Evolutionary conservation across 805 yeast species (phyloP).

Genomic region (Yamadazyma nakazawae): DNA sequence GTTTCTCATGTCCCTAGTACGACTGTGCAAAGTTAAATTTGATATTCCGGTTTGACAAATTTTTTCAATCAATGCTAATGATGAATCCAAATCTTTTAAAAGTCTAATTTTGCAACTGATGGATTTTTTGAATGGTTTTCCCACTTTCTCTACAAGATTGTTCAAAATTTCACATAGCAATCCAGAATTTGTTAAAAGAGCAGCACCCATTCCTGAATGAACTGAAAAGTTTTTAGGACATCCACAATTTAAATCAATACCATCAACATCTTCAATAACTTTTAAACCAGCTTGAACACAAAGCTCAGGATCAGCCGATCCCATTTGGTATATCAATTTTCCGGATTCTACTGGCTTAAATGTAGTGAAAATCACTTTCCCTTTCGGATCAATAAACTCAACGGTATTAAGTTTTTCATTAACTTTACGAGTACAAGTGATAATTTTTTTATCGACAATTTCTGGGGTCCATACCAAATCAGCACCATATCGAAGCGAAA

Average conservation of each 20-base stretch:
- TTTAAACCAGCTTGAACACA: slow-evolving; percentile 87
- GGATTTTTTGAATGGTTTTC: slow-evolving; percentile 70
- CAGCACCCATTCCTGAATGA: slow-evolving; percentile 98
- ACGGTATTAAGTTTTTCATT: slow-evolving; percentile 58
- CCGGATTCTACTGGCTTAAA: slow-evolving; percentile 58
- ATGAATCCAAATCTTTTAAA: slow-evolving; percentile 48
- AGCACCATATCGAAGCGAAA: slow-evolving; percentile 82
- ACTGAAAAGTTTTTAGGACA: slow-evolving; percentile 95
- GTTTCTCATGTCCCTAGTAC: slow-evolving; percentile 85
- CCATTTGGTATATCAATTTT: slow-evolving; percentile 82
- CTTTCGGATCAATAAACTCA: slow-evolving; percentile 49
- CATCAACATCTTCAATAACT: slow-evolving; percentile 83
- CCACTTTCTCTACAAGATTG: slow-evolving; percentile 73
- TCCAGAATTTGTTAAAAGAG: slow-evolving; percentile 79
- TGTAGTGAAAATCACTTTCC: slow-evolving; percentile 69
- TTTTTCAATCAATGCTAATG: slow-evolving; percentile 54
- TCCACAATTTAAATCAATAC: slow-evolving; percentile 92
- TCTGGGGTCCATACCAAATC: slow-evolving; percentile 96
- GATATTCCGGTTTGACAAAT: slow-evolving; percentile 71
- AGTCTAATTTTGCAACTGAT: slow-evolving; percentile 89
- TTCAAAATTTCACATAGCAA: slow-evolving; percentile 64
- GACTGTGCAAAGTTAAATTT: slow-evolving; percentile 87
- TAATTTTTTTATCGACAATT: slow-evolving; percentile 79
- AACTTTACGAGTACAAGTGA: slow-evolving; percentile 62
- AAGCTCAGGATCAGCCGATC: slow-evolving; percentile 75